Conservation (phyloP, 1,139 yeast species). For the Saccharomyces hybrid region DNA sequence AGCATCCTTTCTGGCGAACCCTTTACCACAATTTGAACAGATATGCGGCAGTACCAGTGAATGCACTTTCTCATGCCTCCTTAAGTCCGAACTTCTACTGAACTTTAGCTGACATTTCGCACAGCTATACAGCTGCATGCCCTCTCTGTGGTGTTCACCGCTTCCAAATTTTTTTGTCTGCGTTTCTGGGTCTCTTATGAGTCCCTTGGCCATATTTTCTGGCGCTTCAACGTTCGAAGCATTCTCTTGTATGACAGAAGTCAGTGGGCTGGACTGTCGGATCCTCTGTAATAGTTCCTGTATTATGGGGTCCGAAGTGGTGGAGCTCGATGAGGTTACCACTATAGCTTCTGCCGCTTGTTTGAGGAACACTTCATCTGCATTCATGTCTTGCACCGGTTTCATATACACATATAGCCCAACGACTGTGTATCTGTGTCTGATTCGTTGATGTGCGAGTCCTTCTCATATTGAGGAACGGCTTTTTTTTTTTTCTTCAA, state of each 20-base stretch:
- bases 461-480: not conserved
- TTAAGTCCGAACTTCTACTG: slow-evolving; percentile 25
- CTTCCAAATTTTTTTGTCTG: not conserved
- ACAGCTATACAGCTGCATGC: slow-evolving; percentile 13
- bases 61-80: slow-evolving; percentile 30
- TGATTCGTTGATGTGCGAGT: not conserved
- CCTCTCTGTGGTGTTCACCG: not conserved
- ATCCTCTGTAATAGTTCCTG: slow-evolving; percentile 25
- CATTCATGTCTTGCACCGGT: slow-evolving; percentile 16
- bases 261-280: slow-evolving; percentile 11
- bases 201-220: not conserved
- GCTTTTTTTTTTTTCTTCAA: not conserved
- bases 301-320: slow-evolving; percentile 27
- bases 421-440: not conserved
- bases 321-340: slow-evolving; percentile 20
- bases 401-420: not conserved
- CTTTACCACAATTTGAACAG: slow-evolving; percentile 70
- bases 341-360: slow-evolving; percentile 31
- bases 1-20: slow-evolving; percentile 79
- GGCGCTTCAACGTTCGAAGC: not conserved
- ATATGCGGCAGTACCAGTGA: slow-evolving; percentile 37
- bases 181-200: not conserved
- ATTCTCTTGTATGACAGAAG: slow-evolving; percentile 5
- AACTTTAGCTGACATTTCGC: slow-evolving; percentile 28
- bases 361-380: slow-evolving; percentile 24